These are phyloP conservation scores for Blastobotrys arbuscula DNA, from an alignment of 1,139 yeast species.

Conservation along the genomic window DNA sequence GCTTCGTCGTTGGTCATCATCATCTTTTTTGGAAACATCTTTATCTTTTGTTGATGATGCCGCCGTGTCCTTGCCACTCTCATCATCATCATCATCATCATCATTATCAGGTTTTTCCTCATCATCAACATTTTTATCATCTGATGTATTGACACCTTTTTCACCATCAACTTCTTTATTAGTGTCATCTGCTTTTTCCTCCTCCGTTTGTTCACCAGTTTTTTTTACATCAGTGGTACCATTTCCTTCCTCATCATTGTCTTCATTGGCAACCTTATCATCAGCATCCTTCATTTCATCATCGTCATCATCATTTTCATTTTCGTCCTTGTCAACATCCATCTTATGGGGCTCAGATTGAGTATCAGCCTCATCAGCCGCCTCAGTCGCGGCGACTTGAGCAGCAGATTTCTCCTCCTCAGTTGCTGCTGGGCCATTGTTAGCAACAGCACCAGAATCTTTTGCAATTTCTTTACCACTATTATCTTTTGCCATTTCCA, in stretches of 20 bases:
- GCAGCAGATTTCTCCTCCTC: not conserved
- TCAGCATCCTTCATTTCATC: not conserved
- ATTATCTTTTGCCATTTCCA: not conserved
- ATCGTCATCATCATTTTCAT: not conserved
- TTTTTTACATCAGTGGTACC: not conserved
- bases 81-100: constrained; percentile 14
- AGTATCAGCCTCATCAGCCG: not conserved
- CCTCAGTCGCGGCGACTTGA: constrained; percentile 3
- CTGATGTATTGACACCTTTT: not conserved
- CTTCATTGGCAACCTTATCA: not conserved
- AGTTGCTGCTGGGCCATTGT: not conserved
- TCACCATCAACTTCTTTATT: not conserved
- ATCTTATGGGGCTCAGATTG: not conserved
- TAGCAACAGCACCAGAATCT: not conserved
- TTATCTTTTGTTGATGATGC: not conserved
- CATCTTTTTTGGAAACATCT: not conserved
- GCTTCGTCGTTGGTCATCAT: constrained; percentile 14
- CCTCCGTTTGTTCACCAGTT: no score
- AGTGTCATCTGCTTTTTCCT: not conserved
- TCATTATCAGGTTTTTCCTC: constrained; percentile 16
- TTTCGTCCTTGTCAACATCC: not conserved
- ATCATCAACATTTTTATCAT: constrained; percentile 1
- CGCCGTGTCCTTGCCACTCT: constrained; percentile 3
- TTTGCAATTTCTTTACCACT: not conserved
- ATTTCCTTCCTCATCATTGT: not conserved